Evolutionary conservation across 2,329 filamentous ascomycete species (phyloP), one percentile per base, ranked within the genome.

Genomic region (Talaromyces marneffei): DNA sequence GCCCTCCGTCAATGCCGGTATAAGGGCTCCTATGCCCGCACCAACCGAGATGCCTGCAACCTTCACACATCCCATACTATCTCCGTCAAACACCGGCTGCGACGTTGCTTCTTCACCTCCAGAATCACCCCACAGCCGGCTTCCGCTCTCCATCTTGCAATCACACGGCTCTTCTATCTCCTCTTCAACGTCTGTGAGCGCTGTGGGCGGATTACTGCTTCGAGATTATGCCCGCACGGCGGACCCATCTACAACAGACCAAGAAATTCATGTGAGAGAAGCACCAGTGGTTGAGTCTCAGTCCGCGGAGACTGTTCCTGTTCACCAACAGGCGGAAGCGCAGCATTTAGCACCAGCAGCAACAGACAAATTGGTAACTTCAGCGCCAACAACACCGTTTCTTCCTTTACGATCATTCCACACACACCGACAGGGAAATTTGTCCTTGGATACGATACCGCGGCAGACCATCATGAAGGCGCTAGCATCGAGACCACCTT

Each of bases 381-480:
- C 64, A 14, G 67, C 71, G 23, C 67, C 70, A 12, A 61, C 70
- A 6, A 68, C 73, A n/a, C 66, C 71, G 10, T 69, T 75, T 46
- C 71, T 71, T 23, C 68, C 71, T 29, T 68, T 78, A 33, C 75
- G 65, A 64, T 67, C 72, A 62, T 66, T 72, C 61, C 65, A 71
- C 61, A 69, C 71, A 64, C 81, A 81, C 65, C 79, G 76, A 57
- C 82, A 80, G 71, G 80, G 77, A 73, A 75, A 78, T 16, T 78
- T 80, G 33, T 88, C 87, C 10, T 81, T 84, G 71, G 88, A 90
- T 68, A 81, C 82, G 53, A 80, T 92, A 66, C 89, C 90, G 12
- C 86, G 86, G 65, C 90, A 93, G 76, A 93, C 90, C 60, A 86
- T 92, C 70, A 85, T 92, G 79, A 92, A 94, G 78, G 90, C 89